Evolutionary conservation across 2,329 filamentous ascomycete genomes (phyloP).

Genomic region (Xylaria hypoxylon): DNA sequence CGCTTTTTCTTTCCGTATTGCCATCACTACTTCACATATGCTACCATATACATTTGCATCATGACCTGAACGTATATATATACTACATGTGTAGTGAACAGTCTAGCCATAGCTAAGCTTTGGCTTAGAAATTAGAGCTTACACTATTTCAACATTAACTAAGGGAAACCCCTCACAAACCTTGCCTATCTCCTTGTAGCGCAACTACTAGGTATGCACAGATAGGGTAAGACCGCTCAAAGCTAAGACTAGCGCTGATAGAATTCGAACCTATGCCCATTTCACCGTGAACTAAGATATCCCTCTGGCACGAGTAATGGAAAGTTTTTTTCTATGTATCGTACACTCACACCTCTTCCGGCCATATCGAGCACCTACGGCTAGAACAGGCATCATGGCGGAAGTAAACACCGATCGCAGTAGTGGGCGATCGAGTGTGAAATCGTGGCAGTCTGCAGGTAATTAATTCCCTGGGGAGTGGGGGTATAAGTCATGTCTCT

Average conservation of each 20-base stretch:
- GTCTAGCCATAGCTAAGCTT: slow-evolving; percentile 4
- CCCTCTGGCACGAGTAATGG: too few species aligned
- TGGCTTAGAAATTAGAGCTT: background rate
- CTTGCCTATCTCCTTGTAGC: too few species aligned
- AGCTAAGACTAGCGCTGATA: too few species aligned
- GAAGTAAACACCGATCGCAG: background rate
- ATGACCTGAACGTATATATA: background rate
- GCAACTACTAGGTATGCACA: too few species aligned
- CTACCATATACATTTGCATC: background rate
- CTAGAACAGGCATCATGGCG: background rate
- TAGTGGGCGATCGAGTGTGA: background rate
- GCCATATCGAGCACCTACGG: background rate
- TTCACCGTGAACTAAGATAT: too few species aligned
- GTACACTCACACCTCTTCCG: background rate
- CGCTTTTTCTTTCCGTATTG: background rate
- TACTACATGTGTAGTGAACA: background rate
- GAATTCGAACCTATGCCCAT: too few species aligned
- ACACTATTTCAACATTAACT: slow-evolving; percentile 5
- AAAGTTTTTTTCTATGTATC: too few species aligned
- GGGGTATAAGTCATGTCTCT: too few species aligned
- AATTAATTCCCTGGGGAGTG: too few species aligned
- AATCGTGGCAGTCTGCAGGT: background rate
- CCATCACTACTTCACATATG: too few species aligned
- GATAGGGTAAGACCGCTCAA: too few species aligned
- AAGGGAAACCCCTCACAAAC: too few species aligned